Evolutionary conservation across 1,284 basidiomycete species (phyloP).

Genomic region (Trametes versicolor): DNA sequence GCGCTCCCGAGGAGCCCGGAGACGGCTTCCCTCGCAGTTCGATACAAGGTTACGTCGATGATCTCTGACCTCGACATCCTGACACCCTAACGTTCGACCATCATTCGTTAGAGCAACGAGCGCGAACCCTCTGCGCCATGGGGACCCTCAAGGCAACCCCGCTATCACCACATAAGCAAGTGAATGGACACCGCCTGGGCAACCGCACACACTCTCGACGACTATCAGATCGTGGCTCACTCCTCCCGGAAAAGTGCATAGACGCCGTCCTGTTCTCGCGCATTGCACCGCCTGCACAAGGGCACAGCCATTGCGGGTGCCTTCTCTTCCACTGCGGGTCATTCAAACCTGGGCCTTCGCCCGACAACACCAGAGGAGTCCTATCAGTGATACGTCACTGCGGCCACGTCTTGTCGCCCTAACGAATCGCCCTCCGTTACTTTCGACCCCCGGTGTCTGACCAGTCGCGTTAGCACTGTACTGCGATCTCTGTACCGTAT

Average conservation of each 20-base stretch:
- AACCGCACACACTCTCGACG: neutral
- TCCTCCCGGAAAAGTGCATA: neutral
- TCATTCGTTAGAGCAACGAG: neutral
- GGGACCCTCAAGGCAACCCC: neutral
- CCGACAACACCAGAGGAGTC: constrained; percentile 1
- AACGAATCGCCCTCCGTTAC: neutral
- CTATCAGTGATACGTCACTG: constrained; percentile 23
- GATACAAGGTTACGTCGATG: too few relatives aligned
- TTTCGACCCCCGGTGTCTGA: neutral
- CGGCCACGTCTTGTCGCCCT: neutral
- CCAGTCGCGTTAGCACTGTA: neutral
- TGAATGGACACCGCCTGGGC: neutral
- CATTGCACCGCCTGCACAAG: neutral
- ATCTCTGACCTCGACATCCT: neutral
- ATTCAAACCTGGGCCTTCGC: too few relatives aligned
- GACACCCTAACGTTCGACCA: neutral
- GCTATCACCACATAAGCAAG: neutral
- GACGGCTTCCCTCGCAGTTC: too few relatives aligned
- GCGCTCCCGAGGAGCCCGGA: too few relatives aligned
- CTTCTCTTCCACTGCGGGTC: neutral
- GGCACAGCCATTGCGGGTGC: neutral
- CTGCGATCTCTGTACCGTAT: neutral
- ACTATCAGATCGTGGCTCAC: constrained; percentile 8
- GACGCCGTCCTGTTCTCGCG: neutral
- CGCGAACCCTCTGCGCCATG: neutral